Evolutionary conservation across 2,329 filamentous ascomycete genomes (phyloP).

Genomic region (Neoscytalidium dimidiatum): DNA sequence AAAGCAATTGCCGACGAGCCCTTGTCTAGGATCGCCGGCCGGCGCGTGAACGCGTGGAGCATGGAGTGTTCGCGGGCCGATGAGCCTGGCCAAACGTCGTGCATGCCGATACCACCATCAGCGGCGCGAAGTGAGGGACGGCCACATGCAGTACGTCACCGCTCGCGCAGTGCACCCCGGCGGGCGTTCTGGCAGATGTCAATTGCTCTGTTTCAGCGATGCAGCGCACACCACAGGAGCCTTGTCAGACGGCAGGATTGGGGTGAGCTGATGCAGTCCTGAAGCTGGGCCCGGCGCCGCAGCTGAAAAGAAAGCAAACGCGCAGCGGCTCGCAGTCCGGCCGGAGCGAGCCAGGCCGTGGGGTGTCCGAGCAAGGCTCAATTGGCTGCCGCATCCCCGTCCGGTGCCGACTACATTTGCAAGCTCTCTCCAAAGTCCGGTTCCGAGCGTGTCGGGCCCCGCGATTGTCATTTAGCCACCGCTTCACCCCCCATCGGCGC

Average conservation of each 20-base stretch:
- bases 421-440: neutral
- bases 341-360: neutral
- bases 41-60: slow-evolving; percentile 7
- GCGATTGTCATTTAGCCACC: slow-evolving; percentile 1
- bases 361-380: neutral
- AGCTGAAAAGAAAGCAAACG: neutral
- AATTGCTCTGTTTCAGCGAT: slow-evolving; percentile 9
- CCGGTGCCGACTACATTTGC: neutral
- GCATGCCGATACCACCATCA: neutral
- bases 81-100: slow-evolving; percentile 3
- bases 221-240: neutral
- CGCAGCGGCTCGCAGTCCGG: neutral
- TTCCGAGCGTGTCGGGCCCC: slow-evolving; percentile 5
- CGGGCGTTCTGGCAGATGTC: neutral
- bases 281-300: neutral
- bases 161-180: neutral
- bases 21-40: slow-evolving; percentile 4
- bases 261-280: neutral
- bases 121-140: slow-evolving; percentile 4
- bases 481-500: slow-evolving; percentile 7
- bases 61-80: neutral
- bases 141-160: neutral
- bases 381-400: neutral
- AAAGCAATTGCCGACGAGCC: slow-evolving; percentile 3
- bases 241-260: slow-evolving; percentile 6